These are phyloP conservation scores for Magnusiomyces clavatus DNA, from an alignment of 1,139 yeast genomes.

Conservation along the genomic window DNA sequence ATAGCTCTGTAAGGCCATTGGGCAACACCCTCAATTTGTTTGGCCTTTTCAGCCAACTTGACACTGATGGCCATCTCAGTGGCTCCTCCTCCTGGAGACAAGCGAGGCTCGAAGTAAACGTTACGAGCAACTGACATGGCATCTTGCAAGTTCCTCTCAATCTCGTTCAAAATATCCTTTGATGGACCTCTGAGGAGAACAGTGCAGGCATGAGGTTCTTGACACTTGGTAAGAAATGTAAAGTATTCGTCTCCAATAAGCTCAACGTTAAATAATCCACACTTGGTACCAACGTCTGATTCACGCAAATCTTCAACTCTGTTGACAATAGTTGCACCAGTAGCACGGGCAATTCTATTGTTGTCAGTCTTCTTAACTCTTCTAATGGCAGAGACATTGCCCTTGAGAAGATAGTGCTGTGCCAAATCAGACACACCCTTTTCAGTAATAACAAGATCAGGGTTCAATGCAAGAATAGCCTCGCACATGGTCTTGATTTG, in stretches of 20 bases:
- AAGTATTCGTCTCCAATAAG: slow-evolving; percentile 96
- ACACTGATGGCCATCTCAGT: slow-evolving; percentile 98
- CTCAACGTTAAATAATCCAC: slow-evolving; percentile 90
- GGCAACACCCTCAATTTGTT: slow-evolving; percentile 85
- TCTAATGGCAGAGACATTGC: slow-evolving; percentile 87
- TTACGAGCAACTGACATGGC: slow-evolving; percentile 98
- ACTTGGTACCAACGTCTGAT: slow-evolving; percentile 76
- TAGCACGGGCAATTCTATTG: slow-evolving; percentile 93
- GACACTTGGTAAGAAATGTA: slow-evolving; percentile 74
- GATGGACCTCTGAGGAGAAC: slow-evolving; percentile 91
- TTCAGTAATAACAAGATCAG: slow-evolving; percentile 92
- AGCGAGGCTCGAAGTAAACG: slow-evolving; percentile 87
- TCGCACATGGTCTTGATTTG: slow-evolving; percentile 88
- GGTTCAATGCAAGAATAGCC: slow-evolving; percentile 74
- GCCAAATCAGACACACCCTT: slow-evolving; percentile 98
- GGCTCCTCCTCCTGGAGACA: slow-evolving; percentile 99
- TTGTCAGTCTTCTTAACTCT: slow-evolving; percentile 94
- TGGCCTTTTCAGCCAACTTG: slow-evolving; percentile 80
- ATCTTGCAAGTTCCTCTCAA: slow-evolving; percentile 95
- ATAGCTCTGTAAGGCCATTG: slow-evolving; percentile 99
- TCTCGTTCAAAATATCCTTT: slow-evolving; percentile 90
- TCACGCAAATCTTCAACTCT: slow-evolving; percentile 92
- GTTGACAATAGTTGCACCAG: slow-evolving; percentile 96
- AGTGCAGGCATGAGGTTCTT: slow-evolving; percentile 89
- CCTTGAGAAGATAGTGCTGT: slow-evolving; percentile 90